Conservation (phyloP, 768 basidiomycete species). For the Tylopilus felleus region DNA sequence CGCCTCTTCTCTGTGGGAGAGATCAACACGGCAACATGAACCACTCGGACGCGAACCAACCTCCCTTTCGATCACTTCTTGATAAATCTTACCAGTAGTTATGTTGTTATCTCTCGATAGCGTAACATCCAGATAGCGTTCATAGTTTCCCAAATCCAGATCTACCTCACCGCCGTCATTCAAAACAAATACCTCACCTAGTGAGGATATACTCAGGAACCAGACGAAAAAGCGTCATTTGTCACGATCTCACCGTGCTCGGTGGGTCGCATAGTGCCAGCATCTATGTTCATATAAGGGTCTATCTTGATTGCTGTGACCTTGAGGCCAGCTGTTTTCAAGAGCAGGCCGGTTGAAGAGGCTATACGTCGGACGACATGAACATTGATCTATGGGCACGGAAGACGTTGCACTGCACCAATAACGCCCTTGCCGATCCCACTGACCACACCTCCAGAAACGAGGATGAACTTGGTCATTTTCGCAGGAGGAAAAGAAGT, state of each 20-base stretch:
- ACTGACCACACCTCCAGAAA: slow-evolving; percentile 96
- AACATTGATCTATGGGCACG: slow-evolving; percentile 15
- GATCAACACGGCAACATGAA: slow-evolving; percentile 7
- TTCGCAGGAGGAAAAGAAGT: slow-evolving; percentile 7
- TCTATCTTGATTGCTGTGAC: slow-evolving; percentile 99
- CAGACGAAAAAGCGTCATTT: background rate
- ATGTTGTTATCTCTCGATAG: slow-evolving; percentile 95
- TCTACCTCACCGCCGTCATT: slow-evolving; percentile 99
- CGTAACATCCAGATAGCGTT: slow-evolving; percentile 94
- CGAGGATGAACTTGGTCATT: slow-evolving; percentile 96
- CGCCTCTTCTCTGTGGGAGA: slow-evolving; percentile 60
- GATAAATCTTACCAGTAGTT: slow-evolving; percentile 97
- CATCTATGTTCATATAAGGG: slow-evolving; percentile 99
- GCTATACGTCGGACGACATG: slow-evolving; percentile 48
- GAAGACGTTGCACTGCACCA: slow-evolving; percentile 52
- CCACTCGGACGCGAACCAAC: slow-evolving; percentile 42
- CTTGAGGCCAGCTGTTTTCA: slow-evolving; percentile 93
- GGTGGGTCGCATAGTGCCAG: slow-evolving; percentile 97
- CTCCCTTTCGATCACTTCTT: slow-evolving; percentile 96
- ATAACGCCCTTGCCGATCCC: slow-evolving; percentile 99
- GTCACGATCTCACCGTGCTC: slow-evolving; percentile 76
- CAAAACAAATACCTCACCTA: slow-evolving; percentile 95
- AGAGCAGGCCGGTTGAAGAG: slow-evolving; percentile 91
- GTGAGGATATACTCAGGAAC: slow-evolving; percentile 21
- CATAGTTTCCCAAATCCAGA: slow-evolving; percentile 96